Base-by-base conservation (phyloP, 768 basidiomycete species). In the Serpula lacrymans region DNA sequence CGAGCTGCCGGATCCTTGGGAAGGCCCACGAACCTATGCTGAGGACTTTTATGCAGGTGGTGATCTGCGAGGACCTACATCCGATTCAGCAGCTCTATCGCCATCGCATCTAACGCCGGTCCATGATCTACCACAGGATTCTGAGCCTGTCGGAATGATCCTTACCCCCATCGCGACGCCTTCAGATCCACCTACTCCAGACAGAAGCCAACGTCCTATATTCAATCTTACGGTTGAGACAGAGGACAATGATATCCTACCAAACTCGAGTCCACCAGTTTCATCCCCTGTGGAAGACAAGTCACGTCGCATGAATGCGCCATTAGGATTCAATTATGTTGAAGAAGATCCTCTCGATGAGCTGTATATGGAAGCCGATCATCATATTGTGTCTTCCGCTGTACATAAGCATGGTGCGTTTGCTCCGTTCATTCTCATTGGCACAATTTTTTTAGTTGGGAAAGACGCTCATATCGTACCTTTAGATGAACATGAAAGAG, bases 1-100 rank as follows among this genome's bases (percentile, higher is more conserved):
- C 5, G 63, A 67, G 6, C 42, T 73, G 14, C 46, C 51, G 14
- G 70, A 73, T 49, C 62, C 62, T 21, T 74, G 71, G 72, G 49
- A 50, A 25, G 68, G 62, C 18, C 64, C 71, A 5, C 54, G 53
- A 20, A 61, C 54, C 5, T 68, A 64, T 31, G 67, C 70, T 1
- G 69, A 71, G 45, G 71, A 72, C 48, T 68, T 61, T 43, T 70
- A 69, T 43, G 61, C 70, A 5, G 73, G 70, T 10, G 75, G 72
- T 1, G 71, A 75, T 37, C 21, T 14, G 39, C n/a, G 25, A 26
- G 2, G 37, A 37, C 3, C 27, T n/a, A 14, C 31, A 27, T n/a
- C 17, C 21, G 21, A n/a, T 3, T 14, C 39, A n/a, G 12, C 24
- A 10, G 23, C 17, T n/a, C 24, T 52, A 23, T 45, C 58, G 6